Percentiles rank a stretch among this genome's conserved stretches.
Conservation (phyloP, 306 rosid species). For the Prunus armeniaca region DNA sequence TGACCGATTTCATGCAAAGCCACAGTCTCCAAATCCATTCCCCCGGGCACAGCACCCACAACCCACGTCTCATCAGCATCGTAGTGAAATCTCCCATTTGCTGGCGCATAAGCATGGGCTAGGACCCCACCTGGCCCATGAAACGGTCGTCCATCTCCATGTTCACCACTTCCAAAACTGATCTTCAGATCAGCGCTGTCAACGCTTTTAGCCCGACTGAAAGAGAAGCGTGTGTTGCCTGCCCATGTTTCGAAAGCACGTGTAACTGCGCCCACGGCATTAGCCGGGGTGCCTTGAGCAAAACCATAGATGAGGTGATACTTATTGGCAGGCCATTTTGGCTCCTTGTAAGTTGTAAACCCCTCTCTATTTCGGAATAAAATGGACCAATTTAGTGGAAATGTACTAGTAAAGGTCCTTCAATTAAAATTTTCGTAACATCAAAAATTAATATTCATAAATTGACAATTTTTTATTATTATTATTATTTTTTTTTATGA, state of each 20-base stretch:
- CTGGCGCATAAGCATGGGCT: constrained; percentile 27
- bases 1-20: constrained; percentile 44
- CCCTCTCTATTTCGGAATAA: too few relatives aligned
- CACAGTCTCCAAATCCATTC: constrained; percentile 27
- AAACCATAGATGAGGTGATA: constrained; percentile 20
- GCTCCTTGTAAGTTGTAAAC: neutral
- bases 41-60: neutral
- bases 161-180: constrained; percentile 16
- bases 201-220: neutral
- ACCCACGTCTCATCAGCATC: constrained; percentile 30
- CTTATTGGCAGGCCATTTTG: constrained; percentile 27
- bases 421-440: too few relatives aligned
- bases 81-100: constrained; percentile 30
- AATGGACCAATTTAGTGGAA: too few relatives aligned
- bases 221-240: constrained; percentile 9
- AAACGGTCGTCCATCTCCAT: constrained; percentile 25
- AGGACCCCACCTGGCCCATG: constrained; percentile 18
- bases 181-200: constrained; percentile 9
- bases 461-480: too few relatives aligned
- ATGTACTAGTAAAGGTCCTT: too few relatives aligned
- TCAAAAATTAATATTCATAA: too few relatives aligned
- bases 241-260: constrained; percentile 34
- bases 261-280: neutral
- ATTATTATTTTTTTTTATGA: too few relatives aligned
- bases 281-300: neutral